phyloP scores from a whole-genome alignment of 768 basidiomycete species.

The Sporobolomyces phaffii region DNA sequence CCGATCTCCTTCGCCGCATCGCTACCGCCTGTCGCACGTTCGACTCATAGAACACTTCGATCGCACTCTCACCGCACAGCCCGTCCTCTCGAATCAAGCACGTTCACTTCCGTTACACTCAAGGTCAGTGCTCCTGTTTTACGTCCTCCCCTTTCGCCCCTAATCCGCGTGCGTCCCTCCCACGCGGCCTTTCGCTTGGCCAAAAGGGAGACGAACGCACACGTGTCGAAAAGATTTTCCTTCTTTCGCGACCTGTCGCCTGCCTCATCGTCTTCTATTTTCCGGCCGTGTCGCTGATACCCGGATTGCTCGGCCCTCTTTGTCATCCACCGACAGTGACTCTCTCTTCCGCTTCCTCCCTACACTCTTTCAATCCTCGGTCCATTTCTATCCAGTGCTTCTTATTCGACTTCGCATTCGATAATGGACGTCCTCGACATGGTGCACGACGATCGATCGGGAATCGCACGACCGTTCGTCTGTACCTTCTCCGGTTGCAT shows the following conservation, averaged over 20 bases:
- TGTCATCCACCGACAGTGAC: not conserved
- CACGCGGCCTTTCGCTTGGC: too few relatives aligned
- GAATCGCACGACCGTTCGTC: slow-evolving; percentile 39
- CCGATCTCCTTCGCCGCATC: too few relatives aligned
- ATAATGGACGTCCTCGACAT: slow-evolving; percentile 4
- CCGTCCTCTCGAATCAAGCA: too few relatives aligned
- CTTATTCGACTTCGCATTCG: not conserved
- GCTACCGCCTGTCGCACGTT: too few relatives aligned
- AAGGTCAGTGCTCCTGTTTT: not conserved
- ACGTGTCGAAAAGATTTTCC: not conserved
- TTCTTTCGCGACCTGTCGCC: not conserved
- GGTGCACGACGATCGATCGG: slow-evolving; percentile 5
- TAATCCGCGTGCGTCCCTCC: not conserved
- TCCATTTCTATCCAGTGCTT: not conserved
- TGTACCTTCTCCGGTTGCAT: slow-evolving; percentile 43
- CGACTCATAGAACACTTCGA: too few relatives aligned
- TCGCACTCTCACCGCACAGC: too few relatives aligned
- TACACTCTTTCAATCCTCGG: not conserved
- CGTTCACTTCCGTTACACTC: not conserved
- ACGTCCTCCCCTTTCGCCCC: not conserved
- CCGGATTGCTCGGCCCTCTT: not conserved
- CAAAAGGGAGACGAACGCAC: not conserved
- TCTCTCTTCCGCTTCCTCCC: not conserved
- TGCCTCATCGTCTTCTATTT: slow-evolving; percentile 4
- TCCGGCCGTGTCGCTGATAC: not conserved